These are phyloP conservation scores for Stentor coeruleus DNA, from an alignment of 73 alveolate species.

Conservation along the genomic window DNA sequence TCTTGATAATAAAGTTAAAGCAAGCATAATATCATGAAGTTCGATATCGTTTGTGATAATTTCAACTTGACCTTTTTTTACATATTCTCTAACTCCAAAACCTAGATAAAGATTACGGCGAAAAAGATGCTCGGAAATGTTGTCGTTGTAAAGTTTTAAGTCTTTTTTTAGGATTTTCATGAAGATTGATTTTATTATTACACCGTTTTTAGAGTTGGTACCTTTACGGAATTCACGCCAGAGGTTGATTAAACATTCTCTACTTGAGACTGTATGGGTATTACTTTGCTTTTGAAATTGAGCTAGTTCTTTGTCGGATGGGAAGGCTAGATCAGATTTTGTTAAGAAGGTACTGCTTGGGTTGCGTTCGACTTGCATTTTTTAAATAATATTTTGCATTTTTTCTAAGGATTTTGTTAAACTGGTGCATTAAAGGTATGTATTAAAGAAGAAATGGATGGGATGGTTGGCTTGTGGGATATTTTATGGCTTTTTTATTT, in stretches of 20 bases:
- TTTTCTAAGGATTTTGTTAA: too few species aligned
- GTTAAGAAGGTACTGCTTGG: neutral
- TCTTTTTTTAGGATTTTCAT: neutral
- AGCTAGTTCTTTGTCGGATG: neutral
- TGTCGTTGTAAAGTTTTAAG: neutral
- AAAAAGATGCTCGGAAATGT: neutral
- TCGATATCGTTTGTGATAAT: neutral
- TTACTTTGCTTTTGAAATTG: constrained; percentile 6
- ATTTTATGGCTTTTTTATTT: too few species aligned
- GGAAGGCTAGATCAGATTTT: neutral
- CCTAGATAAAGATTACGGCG: neutral
- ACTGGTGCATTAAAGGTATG: too few species aligned
- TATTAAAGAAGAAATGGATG: too few species aligned
- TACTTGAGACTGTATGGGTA: neutral
- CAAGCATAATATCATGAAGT: constrained; percentile 26
- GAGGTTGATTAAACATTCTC: neutral
- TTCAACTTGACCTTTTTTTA: constrained; percentile 1
- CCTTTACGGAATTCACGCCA: constrained; percentile 20
- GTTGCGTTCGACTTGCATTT: constrained; percentile 11
- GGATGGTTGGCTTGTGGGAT: too few species aligned
- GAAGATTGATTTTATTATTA: neutral
- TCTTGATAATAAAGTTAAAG: constrained; percentile 21
- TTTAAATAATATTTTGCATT: neutral
- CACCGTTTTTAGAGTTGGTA: constrained; percentile 24
- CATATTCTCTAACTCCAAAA: neutral